Percentiles rank a stretch among this genome's conserved stretches.
Evolutionary conservation across 371 early-diverging fungal genomes (phyloP).

Genomic region (Sporodiniella umbellata): DNA sequence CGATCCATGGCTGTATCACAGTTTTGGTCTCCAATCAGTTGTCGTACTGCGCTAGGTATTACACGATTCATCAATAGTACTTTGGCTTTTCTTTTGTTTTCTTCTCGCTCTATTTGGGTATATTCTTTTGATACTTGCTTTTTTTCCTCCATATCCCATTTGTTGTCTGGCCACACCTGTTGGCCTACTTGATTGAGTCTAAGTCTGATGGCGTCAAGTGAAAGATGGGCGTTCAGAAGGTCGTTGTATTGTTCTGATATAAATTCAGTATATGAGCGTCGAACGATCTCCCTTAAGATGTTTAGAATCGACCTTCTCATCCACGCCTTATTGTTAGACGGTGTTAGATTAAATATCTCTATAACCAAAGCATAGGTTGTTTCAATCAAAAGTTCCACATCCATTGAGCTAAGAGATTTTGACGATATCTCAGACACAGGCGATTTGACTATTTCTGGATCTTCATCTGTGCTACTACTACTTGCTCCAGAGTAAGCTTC

Average conservation of each 20-base stretch:
- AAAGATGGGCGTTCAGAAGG: conserved; percentile 32
- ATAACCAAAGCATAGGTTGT: conserved; percentile 45
- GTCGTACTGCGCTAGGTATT: conserved; percentile 39
- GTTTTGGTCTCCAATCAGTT: conserved; percentile 48
- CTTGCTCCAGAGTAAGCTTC: conserved; percentile 1
- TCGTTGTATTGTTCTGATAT: conserved; percentile 38
- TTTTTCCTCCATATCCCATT: conserved; percentile 15
- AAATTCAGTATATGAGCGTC: conserved; percentile 43
- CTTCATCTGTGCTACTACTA: not conserved
- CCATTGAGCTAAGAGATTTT: conserved; percentile 28
- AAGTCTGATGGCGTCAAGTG: conserved; percentile 32
- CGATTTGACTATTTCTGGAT: not conserved
- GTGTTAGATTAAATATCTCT: conserved; percentile 44
- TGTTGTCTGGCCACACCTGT: conserved; percentile 39
- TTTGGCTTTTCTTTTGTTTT: conserved; percentile 26
- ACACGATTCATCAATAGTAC: conserved; percentile 27
- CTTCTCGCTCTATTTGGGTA: conserved; percentile 31
- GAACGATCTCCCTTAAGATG: conserved; percentile 39
- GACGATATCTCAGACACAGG: not conserved
- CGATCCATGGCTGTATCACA: conserved; percentile 45
- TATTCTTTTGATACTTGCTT: conserved; percentile 5
- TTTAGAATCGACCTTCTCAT: conserved; percentile 43
- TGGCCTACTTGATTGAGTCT: conserved; percentile 24
- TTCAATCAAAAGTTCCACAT: conserved; percentile 46
- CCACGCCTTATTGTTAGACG: conserved; percentile 47